Base-by-base conservation (phyloP, 148 eudicot species). In the Rhododendron molle region DNA sequence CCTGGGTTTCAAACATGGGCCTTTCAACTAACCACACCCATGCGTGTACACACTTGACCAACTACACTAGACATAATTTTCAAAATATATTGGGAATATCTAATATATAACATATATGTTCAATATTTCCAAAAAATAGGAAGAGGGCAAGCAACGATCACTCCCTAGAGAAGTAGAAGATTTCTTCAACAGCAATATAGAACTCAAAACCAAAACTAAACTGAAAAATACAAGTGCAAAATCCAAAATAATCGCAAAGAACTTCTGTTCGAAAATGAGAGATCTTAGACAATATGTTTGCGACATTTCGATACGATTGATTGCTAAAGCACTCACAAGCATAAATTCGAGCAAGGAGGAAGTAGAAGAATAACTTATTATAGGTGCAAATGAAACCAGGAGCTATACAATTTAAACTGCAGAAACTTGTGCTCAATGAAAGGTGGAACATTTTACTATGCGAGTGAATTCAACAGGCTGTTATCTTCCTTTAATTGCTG, bases 91-190 rank as follows among this genome's bases (percentile, higher is more conserved):
- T n/a, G n/a, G n/a, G n/a, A n/a, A n/a, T n/a, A n/a, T n/a, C n/a
- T n/a, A n/a, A n/a, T n/a, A n/a, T n/a, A n/a, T n/a, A n/a, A n/a
- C n/a, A n/a, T n/a, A n/a, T n/a, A n/a, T n/a, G n/a, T n/a, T n/a
- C n/a, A n/a, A n/a, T n/a, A n/a, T n/a, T n/a, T n/a, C n/a, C 58
- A 85, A 67, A 47, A 71, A 74, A 80, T 4, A 47, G 73, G 58
- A 73, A 83, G 83, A 86, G 3, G 40, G 56, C 18, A 81, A 88
- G 46, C 74, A 77, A 21, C 46, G 5, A 44, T 86, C 81, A 86
- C 36, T 7, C 28, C 40, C 85, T 44, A 18, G 62, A 44, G 67
- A 56, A 49, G 16, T 18, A 26, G 43, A 43, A 85, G 40, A 14
- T 38, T 14, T 65, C 18, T 46, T 28, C 49, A 73, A 36, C 78